Conservation (phyloP, 768 basidiomycete species). For the Cyclocybe cylindracea region DNA sequence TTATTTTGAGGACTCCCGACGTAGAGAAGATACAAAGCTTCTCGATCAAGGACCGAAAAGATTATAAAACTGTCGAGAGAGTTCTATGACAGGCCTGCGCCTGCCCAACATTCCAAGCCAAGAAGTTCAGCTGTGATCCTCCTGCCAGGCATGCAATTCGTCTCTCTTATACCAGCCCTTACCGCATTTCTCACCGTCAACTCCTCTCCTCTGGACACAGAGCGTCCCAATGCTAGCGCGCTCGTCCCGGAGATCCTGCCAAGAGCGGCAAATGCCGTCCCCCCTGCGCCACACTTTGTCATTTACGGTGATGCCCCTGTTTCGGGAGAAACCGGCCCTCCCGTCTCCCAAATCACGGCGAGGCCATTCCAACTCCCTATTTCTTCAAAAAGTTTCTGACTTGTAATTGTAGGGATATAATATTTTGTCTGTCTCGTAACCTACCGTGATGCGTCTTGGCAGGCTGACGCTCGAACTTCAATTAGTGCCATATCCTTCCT, state of each 20-base stretch:
- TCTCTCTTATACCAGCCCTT: no score
- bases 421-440: slow-evolving; percentile 44
- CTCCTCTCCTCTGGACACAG: slow-evolving; percentile 3
- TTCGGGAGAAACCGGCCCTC: slow-evolving; percentile 47
- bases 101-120: no score
- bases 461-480: no score
- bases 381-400: neutral
- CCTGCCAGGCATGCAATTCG: no score
- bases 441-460: neutral
- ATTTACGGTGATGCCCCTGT: slow-evolving; percentile 41
- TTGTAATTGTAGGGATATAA: slow-evolving; percentile 49
- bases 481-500: slow-evolving; percentile 49
- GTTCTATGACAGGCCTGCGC: no score
- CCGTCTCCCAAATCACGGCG: slow-evolving; percentile 45
- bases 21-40: no score
- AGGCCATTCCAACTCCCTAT: neutral
- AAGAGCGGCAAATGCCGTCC: slow-evolving; percentile 23
- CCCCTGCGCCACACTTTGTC: slow-evolving; percentile 54
- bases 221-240: slow-evolving; percentile 7
- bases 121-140: no score
- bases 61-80: no score
- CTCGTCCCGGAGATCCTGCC: slow-evolving; percentile 9
- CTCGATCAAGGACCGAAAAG: no score
- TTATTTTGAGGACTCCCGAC: no score
- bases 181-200: no score